Evolutionary conservation across 2,329 filamentous ascomycete genomes (phyloP), one percentile per base, ranked within the genome.

Genomic region (Atkinsonella texensis): DNA sequence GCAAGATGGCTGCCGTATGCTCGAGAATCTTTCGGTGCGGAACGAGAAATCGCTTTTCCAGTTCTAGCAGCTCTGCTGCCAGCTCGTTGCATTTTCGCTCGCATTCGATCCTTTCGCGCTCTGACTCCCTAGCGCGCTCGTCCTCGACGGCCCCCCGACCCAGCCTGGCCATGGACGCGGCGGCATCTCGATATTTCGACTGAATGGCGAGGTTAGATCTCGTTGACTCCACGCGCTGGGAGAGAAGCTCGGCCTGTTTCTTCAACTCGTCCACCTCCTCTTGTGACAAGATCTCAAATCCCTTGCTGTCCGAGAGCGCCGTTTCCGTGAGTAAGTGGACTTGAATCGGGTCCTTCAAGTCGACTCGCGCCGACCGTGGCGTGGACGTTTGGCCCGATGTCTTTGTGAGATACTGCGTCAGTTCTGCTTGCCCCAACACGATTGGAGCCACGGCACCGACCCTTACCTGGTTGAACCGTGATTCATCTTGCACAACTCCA

Each of bases 301-400:
- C 74, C 62, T 83, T 85, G 71, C 89, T 94, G 69, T 98, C 93
- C 54, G 84, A 80, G 54, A 98, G 80, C 18, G 93, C 93, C 18
- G 89, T 97, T 71, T 97, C 91, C 55, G 93, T 90, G 53, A 98
- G 78, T 46, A 98, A 73, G 66, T 97, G 94, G 65, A 95, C 83
- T 60, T 89, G 85, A 44, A 98, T 86, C 54, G 75, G 79, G 65
- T 87, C 86, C 56, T 80, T 79, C 50, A 84, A 71, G 59, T 85
- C 79, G 57, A 83, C 74, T 11, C 77, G 70, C 4, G 68, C 69
- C 18, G 79, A 80, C 59, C 53, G 43, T 23, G 48, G 49, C 18
- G 50, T 51, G 12, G 53, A 49, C 32, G 50, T 51, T 44, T 31
- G 8, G 11, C 28, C 33, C 47, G 20, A 15, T 9, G 43, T 23